Evolutionary conservation across 768 basidiomycete species (phyloP).

Genomic region (Amanita phalloides): DNA sequence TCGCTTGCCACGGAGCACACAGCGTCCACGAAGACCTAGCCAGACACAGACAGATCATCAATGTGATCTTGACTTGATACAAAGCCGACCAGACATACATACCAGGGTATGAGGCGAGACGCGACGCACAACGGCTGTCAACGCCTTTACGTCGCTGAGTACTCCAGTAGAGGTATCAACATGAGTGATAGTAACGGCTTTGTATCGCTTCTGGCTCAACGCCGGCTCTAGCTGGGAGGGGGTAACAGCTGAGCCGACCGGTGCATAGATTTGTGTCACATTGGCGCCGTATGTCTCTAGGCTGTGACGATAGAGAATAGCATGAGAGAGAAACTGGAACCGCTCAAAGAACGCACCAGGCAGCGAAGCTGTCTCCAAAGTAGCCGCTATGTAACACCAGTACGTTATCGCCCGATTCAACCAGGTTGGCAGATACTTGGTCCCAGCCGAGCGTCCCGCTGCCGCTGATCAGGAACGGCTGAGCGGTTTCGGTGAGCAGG

Average conservation of each 20-base stretch:
- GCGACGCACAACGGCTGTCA: constrained; percentile 60
- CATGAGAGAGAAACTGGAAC: background rate
- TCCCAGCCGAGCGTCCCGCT: constrained; percentile 98
- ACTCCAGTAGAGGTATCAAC: constrained; percentile 92
- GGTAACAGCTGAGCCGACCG: constrained; percentile 68
- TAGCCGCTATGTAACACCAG: constrained; percentile 88
- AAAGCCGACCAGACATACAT: constrained; percentile 11
- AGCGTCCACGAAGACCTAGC: constrained; percentile 73
- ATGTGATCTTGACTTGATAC: background rate
- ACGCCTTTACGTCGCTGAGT: constrained; percentile 69
- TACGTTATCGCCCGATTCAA: constrained; percentile 69
- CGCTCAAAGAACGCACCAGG: constrained; percentile 48
- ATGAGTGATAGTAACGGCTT: constrained; percentile 87
- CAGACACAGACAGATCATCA: background rate
- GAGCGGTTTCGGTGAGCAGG: constrained; percentile 65
- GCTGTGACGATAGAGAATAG: constrained; percentile 23
- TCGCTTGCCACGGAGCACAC: constrained; percentile 96
- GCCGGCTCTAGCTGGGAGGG: constrained; percentile 52
- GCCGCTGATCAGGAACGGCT: constrained; percentile 91
- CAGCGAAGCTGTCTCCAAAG: constrained; percentile 86
- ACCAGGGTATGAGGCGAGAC: constrained; percentile 85
- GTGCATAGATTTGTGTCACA: constrained; percentile 75
- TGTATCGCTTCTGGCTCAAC: constrained; percentile 73
- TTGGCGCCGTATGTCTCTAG: constrained; percentile 82
- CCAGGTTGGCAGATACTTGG: constrained; percentile 85